These are phyloP conservation scores for Metrosideros polymorpha DNA, from an alignment of 441 rosid genomes.

Conservation along the genomic window DNA sequence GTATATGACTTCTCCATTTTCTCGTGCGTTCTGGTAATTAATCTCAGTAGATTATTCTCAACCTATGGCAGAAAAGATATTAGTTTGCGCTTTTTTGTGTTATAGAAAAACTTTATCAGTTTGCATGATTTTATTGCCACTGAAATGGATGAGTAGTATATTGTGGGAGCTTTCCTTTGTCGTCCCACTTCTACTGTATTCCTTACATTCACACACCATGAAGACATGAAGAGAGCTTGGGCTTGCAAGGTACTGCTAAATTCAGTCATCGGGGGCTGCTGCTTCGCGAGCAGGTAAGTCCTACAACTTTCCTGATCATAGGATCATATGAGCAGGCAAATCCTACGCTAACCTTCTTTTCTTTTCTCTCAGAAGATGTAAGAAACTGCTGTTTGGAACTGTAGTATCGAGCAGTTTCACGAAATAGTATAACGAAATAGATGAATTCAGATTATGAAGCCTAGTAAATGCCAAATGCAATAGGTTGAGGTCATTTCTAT, in stretches of 20 bases:
- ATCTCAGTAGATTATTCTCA: background rate
- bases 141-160: background rate
- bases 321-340: background rate
- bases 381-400: background rate
- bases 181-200: background rate
- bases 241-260: background rate
- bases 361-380: background rate
- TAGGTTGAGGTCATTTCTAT: background rate
- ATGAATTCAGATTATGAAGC: background rate
- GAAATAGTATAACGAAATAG: background rate
- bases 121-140: background rate
- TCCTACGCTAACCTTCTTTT: background rate
- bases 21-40: background rate
- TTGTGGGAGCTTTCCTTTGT: background rate
- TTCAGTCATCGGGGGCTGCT: background rate
- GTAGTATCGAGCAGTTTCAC: background rate
- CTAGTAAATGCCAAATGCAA: background rate
- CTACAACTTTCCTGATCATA: background rate
- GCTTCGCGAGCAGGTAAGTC: background rate
- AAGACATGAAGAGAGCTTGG: background rate
- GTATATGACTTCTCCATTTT: background rate
- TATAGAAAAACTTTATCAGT: background rate
- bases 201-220: background rate
- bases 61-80: background rate
- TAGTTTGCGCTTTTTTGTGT: background rate